Base-by-base conservation (phyloP, 2,329 filamentous ascomycete species). In the Clarireedia hainanense region DNA sequence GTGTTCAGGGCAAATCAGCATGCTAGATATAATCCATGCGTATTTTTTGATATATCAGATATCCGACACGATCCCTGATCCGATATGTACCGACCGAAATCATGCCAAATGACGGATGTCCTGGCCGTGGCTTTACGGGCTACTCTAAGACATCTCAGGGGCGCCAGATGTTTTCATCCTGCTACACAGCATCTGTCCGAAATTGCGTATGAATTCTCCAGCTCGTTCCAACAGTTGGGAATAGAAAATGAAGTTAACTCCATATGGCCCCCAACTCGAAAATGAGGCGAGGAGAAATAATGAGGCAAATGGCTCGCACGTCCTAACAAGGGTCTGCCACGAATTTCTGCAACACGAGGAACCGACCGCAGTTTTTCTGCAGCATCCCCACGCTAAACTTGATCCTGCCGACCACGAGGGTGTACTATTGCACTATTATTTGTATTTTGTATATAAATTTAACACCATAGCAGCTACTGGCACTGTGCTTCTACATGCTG, bases 211-310 rank as follows among this genome's bases (percentile, higher is more conserved):
- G 26, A 36, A 42, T 50, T 50, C 27, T 37, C 30, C 17, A 20
- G 20, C 20, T 20, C 24, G 14, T 50, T 17, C 52, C 52, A 55
- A 45, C 52, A 27, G 52, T 55, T 45, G 52, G 52, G 30, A 34
- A 34, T 12, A 3, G 30, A 34, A 34, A 34, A 34, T 12, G 10
- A 9, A 34, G 30, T 12, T 34, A 9, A 9, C 30, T 12, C 30
- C 20, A 37, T 12, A 7, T 39, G 10, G 46, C 20, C 52, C 46
- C 26, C 47, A 47, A 50, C 40, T 30, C n/a, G 15, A 43, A 50
- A 36, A 43, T 43, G 52, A 43, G 52, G 52, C 46, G 52, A 50
- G 24, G 20, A 10, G 47, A 30, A 24, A 55, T 15, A 14, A 55
- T 36, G 37, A 55, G 39, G 37, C 27, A 43, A 37, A 50, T 36